A percentile compares a stretch with the other conserved stretches of the same genome.
Evolutionary conservation across 176 grass and related monocot genomes (phyloP).

Genomic region (Bonia amplexicaulis): DNA sequence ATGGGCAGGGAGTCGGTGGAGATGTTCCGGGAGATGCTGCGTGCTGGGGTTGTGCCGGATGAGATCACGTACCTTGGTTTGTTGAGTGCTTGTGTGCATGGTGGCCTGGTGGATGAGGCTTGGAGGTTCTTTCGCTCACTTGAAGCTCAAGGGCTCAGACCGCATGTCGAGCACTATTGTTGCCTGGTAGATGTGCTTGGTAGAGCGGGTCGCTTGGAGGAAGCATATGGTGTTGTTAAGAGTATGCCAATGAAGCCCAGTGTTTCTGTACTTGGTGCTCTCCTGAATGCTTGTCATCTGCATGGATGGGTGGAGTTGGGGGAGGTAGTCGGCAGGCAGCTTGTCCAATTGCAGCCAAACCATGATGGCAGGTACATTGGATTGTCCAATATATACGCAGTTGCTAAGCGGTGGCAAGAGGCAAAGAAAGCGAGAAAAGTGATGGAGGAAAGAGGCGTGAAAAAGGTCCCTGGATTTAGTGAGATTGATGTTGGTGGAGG

Average conservation of each 20-base stretch:
- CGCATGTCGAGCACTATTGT: slow-evolving; percentile 62
- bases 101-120: slow-evolving; percentile 59
- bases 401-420: slow-evolving; percentile 59
- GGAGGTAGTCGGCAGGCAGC: slow-evolving; percentile 52
- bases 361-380: slow-evolving; percentile 74
- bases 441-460: slow-evolving; percentile 60
- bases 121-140: slow-evolving; percentile 48
- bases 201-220: slow-evolving; percentile 51
- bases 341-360: slow-evolving; percentile 57
- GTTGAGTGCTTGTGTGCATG: slow-evolving; percentile 55
- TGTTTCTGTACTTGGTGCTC: slow-evolving; percentile 60
- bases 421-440: slow-evolving; percentile 49
- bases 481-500: slow-evolving; percentile 55
- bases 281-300: slow-evolving; percentile 45
- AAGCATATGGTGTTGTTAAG: slow-evolving; percentile 47
- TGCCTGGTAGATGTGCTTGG: slow-evolving; percentile 71
- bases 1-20: slow-evolving; percentile 38
- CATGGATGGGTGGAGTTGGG: slow-evolving; percentile 70
- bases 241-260: slow-evolving; percentile 55
- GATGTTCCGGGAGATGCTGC: slow-evolving; percentile 50
- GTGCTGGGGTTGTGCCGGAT: slow-evolving; percentile 32
- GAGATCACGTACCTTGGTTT: slow-evolving; percentile 63
- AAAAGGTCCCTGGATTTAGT: slow-evolving; percentile 54
- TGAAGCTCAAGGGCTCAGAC: slow-evolving; percentile 42
- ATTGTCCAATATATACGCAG: slow-evolving; percentile 62